Conservation (phyloP, 768 basidiomycete genomes). For the Tephrocybe sp. region DNA sequence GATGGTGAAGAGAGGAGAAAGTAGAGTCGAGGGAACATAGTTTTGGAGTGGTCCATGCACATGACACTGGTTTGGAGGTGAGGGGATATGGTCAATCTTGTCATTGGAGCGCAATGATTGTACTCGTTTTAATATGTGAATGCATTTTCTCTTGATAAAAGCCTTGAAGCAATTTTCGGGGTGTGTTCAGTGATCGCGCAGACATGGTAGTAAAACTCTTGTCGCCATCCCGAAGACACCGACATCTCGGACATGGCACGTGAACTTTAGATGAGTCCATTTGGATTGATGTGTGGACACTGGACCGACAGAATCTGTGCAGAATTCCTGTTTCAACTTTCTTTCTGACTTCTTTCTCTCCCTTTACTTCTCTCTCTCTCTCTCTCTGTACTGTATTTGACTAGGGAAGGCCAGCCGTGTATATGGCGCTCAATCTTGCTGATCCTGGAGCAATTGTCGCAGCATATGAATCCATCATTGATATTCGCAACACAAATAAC, state of each 20-base stretch:
- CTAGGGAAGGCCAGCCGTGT: neutral
- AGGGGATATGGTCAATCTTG: no score
- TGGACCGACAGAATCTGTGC: neutral
- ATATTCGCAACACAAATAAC: constrained; percentile 16
- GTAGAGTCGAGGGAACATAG: no score
- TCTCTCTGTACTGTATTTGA: constrained; percentile 2
- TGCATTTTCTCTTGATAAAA: no score
- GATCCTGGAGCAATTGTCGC: constrained; percentile 18
- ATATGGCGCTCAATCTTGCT: constrained; percentile 19
- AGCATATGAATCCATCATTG: constrained; percentile 18
- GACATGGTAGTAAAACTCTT: no score
- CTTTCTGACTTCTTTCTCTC: neutral
- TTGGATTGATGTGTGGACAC: neutral
- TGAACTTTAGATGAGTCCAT: constrained; percentile 1
- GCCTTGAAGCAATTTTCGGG: no score
- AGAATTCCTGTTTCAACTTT: neutral
- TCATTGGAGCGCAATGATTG: no score
- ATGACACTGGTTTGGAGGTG: no score
- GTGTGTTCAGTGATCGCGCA: no score
- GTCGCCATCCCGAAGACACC: neutral
- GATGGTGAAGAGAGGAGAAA: no score
- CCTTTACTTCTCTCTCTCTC: neutral
- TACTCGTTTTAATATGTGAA: no score
- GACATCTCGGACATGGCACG: no score
- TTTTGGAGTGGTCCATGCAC: no score